These are phyloP conservation scores for Leptographium procerum DNA, from an alignment of 2,329 filamentous ascomycete species.

Conservation along the genomic window DNA sequence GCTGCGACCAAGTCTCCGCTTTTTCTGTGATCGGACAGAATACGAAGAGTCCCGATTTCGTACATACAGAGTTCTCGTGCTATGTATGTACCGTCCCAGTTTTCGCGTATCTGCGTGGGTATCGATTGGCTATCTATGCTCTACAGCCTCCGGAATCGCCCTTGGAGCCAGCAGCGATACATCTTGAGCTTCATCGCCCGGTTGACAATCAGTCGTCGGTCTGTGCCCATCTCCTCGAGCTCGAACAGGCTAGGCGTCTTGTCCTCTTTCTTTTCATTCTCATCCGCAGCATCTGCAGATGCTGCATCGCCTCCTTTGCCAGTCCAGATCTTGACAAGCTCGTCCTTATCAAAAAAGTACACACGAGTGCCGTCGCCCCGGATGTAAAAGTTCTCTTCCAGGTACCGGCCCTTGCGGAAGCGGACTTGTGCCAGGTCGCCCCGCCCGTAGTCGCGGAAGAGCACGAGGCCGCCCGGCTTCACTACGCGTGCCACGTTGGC, in stretches of 20 bases:
- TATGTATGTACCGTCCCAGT: too few relatives aligned
- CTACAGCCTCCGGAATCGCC: slow-evolving; percentile 61
- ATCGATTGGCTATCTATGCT: too few relatives aligned
- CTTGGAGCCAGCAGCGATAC: slow-evolving; percentile 96
- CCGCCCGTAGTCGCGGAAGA: slow-evolving; percentile 93
- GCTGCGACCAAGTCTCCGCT: too few relatives aligned
- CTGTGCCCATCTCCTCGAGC: slow-evolving; percentile 67
- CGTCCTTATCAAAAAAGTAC: slow-evolving; percentile 89
- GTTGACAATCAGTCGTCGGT: slow-evolving; percentile 85
- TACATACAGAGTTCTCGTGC: too few relatives aligned
- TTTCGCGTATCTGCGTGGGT: too few relatives aligned
- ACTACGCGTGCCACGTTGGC: slow-evolving; percentile 70
- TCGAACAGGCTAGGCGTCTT: slow-evolving; percentile 41
- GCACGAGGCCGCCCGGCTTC: slow-evolving; percentile 84
- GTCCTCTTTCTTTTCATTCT: background rate
- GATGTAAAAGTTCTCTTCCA: slow-evolving; percentile 96
- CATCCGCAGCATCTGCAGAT: slow-evolving; percentile 10
- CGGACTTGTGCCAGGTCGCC: slow-evolving; percentile 93
- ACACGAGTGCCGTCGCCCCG: slow-evolving; percentile 90
- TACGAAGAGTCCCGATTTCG: too few relatives aligned
- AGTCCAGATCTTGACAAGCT: slow-evolving; percentile 71
- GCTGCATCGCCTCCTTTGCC: background rate
- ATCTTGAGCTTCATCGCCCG: slow-evolving; percentile 86
- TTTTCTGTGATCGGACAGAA: too few relatives aligned
- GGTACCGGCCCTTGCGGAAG: slow-evolving; percentile 88